phyloP scores from a whole-genome alignment of 2,329 filamentous ascomycete species.

The Nemania sp. region DNA sequence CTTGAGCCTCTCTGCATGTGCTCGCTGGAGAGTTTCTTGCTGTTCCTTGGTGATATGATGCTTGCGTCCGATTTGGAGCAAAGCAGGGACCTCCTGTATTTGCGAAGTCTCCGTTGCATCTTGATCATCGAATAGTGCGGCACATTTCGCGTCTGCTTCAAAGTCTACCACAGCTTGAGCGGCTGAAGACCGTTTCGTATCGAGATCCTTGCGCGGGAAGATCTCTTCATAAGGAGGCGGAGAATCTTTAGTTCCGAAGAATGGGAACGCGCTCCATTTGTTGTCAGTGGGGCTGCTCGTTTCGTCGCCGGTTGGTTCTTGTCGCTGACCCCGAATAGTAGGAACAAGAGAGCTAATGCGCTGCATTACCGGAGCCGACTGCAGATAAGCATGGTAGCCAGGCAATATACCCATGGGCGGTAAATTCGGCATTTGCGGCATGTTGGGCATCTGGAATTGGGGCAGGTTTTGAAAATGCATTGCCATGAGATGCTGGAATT shows the following conservation, averaged over 20 bases:
- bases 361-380: constrained; percentile 65
- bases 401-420: constrained; percentile 66
- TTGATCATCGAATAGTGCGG: constrained; percentile 58
- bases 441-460: constrained; percentile 65
- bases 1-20: constrained; percentile 65
- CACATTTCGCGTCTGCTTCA: constrained; percentile 61
- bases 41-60: constrained; percentile 67
- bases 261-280: constrained; percentile 70
- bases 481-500: constrained; percentile 73
- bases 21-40: constrained; percentile 64
- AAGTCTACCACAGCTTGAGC: constrained; percentile 60
- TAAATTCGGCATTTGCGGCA: constrained; percentile 61
- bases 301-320: constrained; percentile 50
- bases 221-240: constrained; percentile 82
- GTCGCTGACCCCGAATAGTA: constrained; percentile 57
- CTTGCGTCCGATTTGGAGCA: constrained; percentile 65
- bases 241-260: constrained; percentile 50
- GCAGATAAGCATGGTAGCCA: constrained; percentile 71
- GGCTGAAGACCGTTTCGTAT: constrained; percentile 62
- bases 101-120: constrained; percentile 37
- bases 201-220: constrained; percentile 61
- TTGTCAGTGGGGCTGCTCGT: constrained; percentile 52
- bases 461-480: constrained; percentile 67
- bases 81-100: constrained; percentile 40
- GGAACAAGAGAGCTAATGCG: constrained; percentile 74